A percentile compares a stretch with the other conserved stretches of the same genome.
Evolutionary conservation across 2,329 filamentous ascomycete genomes (phyloP).

Genomic region (Daldinia sp.): DNA sequence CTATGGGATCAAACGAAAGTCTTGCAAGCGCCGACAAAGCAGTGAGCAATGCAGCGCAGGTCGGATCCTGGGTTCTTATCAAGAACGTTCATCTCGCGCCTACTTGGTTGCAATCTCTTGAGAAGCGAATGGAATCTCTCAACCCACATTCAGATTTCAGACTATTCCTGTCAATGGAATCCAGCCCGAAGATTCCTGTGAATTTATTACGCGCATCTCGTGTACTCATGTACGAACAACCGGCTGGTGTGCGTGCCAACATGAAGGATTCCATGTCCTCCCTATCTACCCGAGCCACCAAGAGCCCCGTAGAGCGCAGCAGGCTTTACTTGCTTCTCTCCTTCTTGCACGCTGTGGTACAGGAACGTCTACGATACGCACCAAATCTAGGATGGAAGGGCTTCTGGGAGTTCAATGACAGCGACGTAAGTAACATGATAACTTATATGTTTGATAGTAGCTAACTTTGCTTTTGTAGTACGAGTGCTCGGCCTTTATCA

Average conservation of each 20-base stretch:
- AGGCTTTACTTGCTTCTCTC: conserved; percentile 90
- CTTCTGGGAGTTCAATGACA: conserved; percentile 99
- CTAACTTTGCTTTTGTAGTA: conserved; percentile 64
- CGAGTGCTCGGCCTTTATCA: conserved; percentile 95
- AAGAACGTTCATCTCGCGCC: conserved; percentile 98
- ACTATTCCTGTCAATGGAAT: conserved; percentile 97
- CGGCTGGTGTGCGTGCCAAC: conserved; percentile 93
- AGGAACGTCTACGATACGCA: conserved; percentile 93
- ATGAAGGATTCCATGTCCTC: conserved; percentile 97
- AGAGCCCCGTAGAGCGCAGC: conserved; percentile 88
- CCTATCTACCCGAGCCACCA: conserved; percentile 76
- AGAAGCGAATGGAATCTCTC: conserved; percentile 95
- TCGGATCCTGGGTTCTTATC: conserved; percentile 94
- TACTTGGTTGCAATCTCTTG: conserved; percentile 94
- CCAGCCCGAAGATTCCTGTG: conserved; percentile 94
- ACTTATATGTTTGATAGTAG: not conserved
- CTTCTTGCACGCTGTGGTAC: conserved; percentile 94
- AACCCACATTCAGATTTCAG: conserved; percentile 94
- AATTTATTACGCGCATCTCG: conserved; percentile 92
- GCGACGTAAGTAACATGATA: conserved; percentile 75
- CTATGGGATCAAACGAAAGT: conserved; percentile 98
- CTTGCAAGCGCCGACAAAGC: conserved; percentile 93
- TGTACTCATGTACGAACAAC: conserved; percentile 97
- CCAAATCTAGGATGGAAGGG: conserved; percentile 96
- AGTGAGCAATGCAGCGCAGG: conserved; percentile 88